These are phyloP conservation scores for Digitaria exilis DNA, from an alignment of 202 grass and related monocot genomes.

Conservation along the genomic window DNA sequence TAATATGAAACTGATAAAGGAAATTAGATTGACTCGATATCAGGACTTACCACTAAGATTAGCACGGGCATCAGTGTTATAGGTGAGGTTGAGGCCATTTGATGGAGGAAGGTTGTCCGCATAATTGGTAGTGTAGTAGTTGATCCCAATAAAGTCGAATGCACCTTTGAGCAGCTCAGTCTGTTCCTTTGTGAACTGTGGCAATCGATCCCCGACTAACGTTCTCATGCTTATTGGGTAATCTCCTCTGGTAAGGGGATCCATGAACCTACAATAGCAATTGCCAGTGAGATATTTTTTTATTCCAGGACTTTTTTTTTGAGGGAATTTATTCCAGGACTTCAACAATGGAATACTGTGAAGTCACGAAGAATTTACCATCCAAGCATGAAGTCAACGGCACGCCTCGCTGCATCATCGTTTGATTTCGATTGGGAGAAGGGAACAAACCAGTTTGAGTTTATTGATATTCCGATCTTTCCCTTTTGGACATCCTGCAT, in stretches of 20 bases:
- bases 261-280: constrained; percentile 51
- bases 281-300: neutral
- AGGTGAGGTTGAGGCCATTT: constrained; percentile 27
- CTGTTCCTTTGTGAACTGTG: constrained; percentile 45
- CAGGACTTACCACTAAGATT: constrained; percentile 40
- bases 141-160: constrained; percentile 69
- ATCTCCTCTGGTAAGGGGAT: constrained; percentile 54
- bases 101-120: constrained; percentile 13
- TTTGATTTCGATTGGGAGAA: constrained; percentile 46
- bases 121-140: constrained; percentile 63
- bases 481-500: constrained; percentile 48
- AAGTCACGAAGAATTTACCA: constrained; percentile 33
- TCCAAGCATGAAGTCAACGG: constrained; percentile 63
- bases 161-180: constrained; percentile 53
- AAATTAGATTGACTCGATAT: neutral
- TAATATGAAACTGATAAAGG: no score
- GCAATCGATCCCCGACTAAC: constrained; percentile 50
- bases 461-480: constrained; percentile 47
- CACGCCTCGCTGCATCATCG: constrained; percentile 16
- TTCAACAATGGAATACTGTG: neutral
- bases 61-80: constrained; percentile 40
- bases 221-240: constrained; percentile 64
- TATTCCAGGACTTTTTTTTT: neutral
- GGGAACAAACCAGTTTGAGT: constrained; percentile 54
- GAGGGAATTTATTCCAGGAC: no score